Percentiles rank a stretch among this genome's conserved stretches.
phyloP scores from a whole-genome alignment of 75 land plant species.

The Larix kaempferi region DNA sequence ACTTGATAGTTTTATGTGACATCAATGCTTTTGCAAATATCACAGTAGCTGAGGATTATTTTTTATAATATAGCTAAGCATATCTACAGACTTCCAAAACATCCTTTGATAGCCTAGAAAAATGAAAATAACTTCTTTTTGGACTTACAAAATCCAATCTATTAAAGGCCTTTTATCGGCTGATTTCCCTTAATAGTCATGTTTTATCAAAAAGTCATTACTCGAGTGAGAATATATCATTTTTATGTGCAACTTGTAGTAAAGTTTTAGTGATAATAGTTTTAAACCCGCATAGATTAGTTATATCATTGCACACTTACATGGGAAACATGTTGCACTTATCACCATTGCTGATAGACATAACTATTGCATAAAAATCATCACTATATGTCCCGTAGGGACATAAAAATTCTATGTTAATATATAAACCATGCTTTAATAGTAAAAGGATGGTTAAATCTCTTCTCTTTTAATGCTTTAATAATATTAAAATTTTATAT shows the following conservation, averaged over 20 bases:
- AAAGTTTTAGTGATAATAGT: not conserved
- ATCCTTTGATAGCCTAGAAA: constrained; percentile 1
- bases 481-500: too few species aligned
- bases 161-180: not conserved
- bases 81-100: not conserved
- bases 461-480: too few species aligned
- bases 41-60: not conserved
- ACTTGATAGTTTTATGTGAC: not conserved
- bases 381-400: too few species aligned
- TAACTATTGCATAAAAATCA: too few species aligned
- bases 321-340: constrained; percentile 5
- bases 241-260: not conserved
- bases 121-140: too few species aligned
- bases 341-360: not conserved
- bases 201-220: not conserved
- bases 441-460: too few species aligned
- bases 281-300: not conserved
- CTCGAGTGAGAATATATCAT: not conserved
- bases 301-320: constrained; percentile 4
- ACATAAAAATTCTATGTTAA: too few species aligned
- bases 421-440: too few species aligned
- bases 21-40: constrained; percentile 6
- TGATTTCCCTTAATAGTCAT: not conserved
- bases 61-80: not conserved
- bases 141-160: not conserved